phyloP scores from a whole-genome alignment of 1,284 basidiomycete species.

The Lignosus rhinocerotis region DNA sequence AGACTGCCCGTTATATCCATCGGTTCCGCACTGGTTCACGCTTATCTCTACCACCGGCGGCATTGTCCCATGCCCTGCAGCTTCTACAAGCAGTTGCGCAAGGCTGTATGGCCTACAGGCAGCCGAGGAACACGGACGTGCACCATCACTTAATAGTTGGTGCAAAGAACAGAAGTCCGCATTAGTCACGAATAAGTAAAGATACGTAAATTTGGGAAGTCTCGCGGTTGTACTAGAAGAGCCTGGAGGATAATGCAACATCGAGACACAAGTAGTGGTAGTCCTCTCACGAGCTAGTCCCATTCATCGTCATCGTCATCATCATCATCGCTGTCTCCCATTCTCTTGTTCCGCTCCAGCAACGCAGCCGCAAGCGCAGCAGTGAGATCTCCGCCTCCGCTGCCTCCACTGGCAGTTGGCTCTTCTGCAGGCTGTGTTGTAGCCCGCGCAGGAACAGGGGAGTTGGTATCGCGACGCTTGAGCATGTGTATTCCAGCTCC shows the following conservation, averaged over 20 bases:
- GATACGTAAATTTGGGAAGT: constrained; percentile 1
- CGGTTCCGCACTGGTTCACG: constrained; percentile 12
- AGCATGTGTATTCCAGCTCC: constrained; percentile 73
- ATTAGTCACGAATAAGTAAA: constrained; percentile 8
- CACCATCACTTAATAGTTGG: neutral
- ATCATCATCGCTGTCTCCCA: constrained; percentile 91
- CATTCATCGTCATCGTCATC: constrained; percentile 89
- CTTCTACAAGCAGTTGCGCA: neutral
- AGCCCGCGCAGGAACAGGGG: constrained; percentile 37
- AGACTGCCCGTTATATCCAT: constrained; percentile 6
- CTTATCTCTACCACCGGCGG: constrained; percentile 13
- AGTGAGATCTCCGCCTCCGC: constrained; percentile 57
- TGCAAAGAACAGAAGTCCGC: neutral
- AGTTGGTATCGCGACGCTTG: constrained; percentile 56
- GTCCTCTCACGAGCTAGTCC: constrained; percentile 50
- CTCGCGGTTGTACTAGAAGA: too few species aligned
- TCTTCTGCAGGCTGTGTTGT: constrained; percentile 44
- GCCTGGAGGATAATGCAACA: neutral
- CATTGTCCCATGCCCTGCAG: neutral
- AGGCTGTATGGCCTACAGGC: neutral
- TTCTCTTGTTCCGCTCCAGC: constrained; percentile 81
- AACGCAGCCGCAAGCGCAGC: constrained; percentile 68
- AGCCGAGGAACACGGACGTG: neutral
- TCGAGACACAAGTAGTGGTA: neutral
- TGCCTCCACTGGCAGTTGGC: constrained; percentile 36